Evolutionary conservation across 306 rosid genomes (phyloP), one percentile per base, ranked within the genome.

Genomic region (Hippophae rhamnoides): DNA sequence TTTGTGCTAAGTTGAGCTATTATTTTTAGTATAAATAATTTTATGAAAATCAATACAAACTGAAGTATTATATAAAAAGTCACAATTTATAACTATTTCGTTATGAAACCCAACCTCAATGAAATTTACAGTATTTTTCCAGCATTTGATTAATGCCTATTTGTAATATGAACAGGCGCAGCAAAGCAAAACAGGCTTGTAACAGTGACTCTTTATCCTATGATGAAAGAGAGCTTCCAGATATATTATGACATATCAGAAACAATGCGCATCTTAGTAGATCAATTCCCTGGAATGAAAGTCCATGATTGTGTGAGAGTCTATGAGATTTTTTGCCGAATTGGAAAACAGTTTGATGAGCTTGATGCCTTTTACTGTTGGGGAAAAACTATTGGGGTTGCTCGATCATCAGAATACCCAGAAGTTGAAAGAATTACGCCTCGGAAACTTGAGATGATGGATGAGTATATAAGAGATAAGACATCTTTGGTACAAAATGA

Each of bases 261-360:
- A 60, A 63, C 76, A 12, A 60, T 88, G 62, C 63, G 76, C 6
- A 46, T 67, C 61, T 68, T 93, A 10, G 57, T 88, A 12, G 97
- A 88, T 13, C 86, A 90, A 23, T 86, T 93, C 76, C 57, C 71
- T 67, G 97, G 88, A 42, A 54, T 82, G 56, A 81, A 82, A 7
- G 47, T 79, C 9, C 43, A 65, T 0, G 94, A 82, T 5, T 81
- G 95, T 13, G 67, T 69, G 14, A 88, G 72, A 74, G 82, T 88
- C 7, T 81, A 74, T 41, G 99, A 93, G 50, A 60, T 82, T 14
- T 93, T 86, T 78, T 75, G 84, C 62, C 90, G 94, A 6, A 74
- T 86, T 0, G 87, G 90, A 3, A 86, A 93, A 65, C 97, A 88
- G 53, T 93, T 64, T 44, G 94, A 93, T n/a, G 97, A 88, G 66